These are phyloP conservation scores for Penicillium macrosclerotiorum DNA, from an alignment of 495 filamentous ascomycete genomes.

Conservation along the genomic window DNA sequence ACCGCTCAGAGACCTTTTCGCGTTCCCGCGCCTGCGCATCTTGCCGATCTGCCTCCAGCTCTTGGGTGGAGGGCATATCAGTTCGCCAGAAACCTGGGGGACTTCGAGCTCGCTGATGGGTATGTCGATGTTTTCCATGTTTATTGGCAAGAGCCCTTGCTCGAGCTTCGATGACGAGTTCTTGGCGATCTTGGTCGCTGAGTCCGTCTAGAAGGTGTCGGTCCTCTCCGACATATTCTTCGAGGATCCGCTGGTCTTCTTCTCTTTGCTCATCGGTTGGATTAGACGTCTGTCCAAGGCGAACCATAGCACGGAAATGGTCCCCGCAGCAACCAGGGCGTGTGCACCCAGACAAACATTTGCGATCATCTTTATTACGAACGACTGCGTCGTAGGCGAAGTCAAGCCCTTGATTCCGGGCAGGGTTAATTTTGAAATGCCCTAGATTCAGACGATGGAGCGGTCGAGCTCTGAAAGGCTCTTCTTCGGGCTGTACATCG, in stretches of 20 bases:
- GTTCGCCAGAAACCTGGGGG: slow-evolving; percentile 89
- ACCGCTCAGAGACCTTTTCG: slow-evolving; percentile 67
- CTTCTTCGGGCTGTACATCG: slow-evolving; percentile 29
- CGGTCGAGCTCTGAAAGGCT: slow-evolving; percentile 52
- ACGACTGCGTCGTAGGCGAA: slow-evolving; percentile 76
- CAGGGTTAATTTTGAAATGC: slow-evolving; percentile 85
- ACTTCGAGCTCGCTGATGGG: slow-evolving; percentile 63
- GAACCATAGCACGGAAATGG: slow-evolving; percentile 63
- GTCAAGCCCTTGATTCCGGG: slow-evolving; percentile 65
- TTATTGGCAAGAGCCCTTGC: slow-evolving; percentile 64
- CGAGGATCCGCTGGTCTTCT: slow-evolving; percentile 56
- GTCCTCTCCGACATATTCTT: slow-evolving; percentile 66
- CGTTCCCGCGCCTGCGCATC: slow-evolving; percentile 58
- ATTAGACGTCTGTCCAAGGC: slow-evolving; percentile 34
- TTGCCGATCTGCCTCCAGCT: slow-evolving; percentile 59
- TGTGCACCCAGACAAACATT: slow-evolving; percentile 75
- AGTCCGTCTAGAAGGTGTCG: slow-evolving; percentile 37
- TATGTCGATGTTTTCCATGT: slow-evolving; percentile 73
- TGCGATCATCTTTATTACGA: slow-evolving; percentile 69
- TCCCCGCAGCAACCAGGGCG: slow-evolving; percentile 74
- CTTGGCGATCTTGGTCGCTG: slow-evolving; percentile 48
- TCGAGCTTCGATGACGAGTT: slow-evolving; percentile 65
- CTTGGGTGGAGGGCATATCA: slow-evolving; percentile 85
- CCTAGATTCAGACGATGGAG: slow-evolving; percentile 50
- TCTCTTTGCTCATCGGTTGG: slow-evolving; percentile 26